phyloP scores from a whole-genome alignment of 768 basidiomycete species.

The Rubroboletus satanas region DNA sequence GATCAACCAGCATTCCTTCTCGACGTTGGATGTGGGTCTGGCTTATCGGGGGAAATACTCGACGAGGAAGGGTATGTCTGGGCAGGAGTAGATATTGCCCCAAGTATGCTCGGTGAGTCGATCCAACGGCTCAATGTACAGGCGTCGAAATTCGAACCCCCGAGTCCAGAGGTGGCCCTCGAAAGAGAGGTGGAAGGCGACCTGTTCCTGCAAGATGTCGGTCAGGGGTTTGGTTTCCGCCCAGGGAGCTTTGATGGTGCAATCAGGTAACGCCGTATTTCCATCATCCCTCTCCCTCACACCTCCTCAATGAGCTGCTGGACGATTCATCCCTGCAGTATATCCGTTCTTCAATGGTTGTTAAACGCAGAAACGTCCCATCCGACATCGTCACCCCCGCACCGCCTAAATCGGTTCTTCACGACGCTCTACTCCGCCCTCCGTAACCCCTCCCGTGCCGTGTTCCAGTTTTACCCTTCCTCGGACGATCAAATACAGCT shows the following conservation, averaged over 20 bases:
- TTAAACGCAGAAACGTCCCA: conserved; percentile 93
- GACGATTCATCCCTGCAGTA: conserved; percentile 44
- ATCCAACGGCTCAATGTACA: background rate
- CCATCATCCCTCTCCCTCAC: background rate
- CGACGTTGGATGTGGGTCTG: conserved; percentile 98
- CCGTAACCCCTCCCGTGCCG: conserved; percentile 78
- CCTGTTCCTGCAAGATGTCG: conserved; percentile 94
- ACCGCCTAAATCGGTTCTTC: conserved; percentile 84
- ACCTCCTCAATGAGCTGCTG: background rate
- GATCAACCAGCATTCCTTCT: conserved; percentile 81
- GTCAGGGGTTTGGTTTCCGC: conserved; percentile 95
- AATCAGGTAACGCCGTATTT: conserved; percentile 62
- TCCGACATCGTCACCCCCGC: conserved; percentile 84
- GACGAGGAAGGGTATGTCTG: conserved; percentile 92
- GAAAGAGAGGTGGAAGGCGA: conserved; percentile 96
- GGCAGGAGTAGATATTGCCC: conserved; percentile 92
- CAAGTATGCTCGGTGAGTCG: conserved; percentile 89
- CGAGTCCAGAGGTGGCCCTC: conserved; percentile 77
- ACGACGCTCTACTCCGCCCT: conserved; percentile 87
- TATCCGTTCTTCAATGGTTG: conserved; percentile 99
- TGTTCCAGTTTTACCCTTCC: conserved; percentile 94
- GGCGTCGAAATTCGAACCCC: background rate
- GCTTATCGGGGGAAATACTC: conserved; percentile 91
- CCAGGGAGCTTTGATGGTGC: conserved; percentile 97
- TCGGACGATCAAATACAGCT: conserved; percentile 96